Conservation (phyloP, 2,329 filamentous ascomycete species). For the Botryosphaeria dothidea region DNA sequence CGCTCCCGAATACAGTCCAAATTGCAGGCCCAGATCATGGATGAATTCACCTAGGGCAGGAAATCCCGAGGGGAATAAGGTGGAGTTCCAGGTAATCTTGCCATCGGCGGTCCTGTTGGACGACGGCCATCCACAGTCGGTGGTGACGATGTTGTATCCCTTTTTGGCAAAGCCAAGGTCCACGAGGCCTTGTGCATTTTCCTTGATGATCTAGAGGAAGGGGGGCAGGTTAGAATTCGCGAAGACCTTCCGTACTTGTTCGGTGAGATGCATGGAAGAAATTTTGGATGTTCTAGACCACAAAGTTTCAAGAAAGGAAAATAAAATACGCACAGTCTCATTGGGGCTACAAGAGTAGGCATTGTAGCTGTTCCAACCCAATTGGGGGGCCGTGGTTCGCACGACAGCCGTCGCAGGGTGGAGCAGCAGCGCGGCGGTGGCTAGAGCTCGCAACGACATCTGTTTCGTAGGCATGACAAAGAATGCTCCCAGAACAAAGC, state of each 20-base stretch:
- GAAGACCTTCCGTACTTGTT: no score
- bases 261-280: no score
- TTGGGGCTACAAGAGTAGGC: constrained; percentile 53
- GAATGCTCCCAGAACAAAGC: not conserved
- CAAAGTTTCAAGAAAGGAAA: not conserved
- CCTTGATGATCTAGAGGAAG: constrained; percentile 45
- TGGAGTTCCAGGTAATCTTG: constrained; percentile 52
- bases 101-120: constrained; percentile 44
- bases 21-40: constrained; percentile 51
- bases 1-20: constrained; percentile 55
- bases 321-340: constrained; percentile 31
- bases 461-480: not conserved
- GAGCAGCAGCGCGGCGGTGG: not conserved
- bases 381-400: constrained; percentile 30
- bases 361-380: constrained; percentile 63
- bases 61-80: constrained; percentile 53
- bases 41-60: constrained; percentile 53
- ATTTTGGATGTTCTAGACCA: no score
- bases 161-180: constrained; percentile 52
- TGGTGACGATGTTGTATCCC: constrained; percentile 59
- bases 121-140: constrained; percentile 61
- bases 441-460: not conserved
- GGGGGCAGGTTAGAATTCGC: no score
- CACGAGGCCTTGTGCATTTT: constrained; percentile 56
- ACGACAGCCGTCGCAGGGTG: constrained; percentile 1